A percentile compares a stretch with the other conserved stretches of the same genome.
phyloP scores from a whole-genome alignment of 805 yeast species.

The Saccharomycopsis sp. region DNA sequence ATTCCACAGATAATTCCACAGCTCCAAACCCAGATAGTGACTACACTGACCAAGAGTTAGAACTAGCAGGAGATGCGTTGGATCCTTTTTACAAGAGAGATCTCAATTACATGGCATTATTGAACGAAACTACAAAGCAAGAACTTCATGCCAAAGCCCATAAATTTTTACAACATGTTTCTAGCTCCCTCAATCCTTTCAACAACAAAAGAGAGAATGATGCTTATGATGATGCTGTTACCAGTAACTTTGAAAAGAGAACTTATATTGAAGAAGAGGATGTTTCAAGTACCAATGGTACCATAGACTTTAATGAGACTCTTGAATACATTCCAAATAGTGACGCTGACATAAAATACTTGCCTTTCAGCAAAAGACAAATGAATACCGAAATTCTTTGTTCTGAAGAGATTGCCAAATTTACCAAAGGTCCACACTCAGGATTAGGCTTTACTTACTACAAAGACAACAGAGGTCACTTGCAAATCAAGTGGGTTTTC shows the following conservation, averaged over 20 bases:
- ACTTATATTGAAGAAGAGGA: not conserved
- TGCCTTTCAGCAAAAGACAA: not conserved
- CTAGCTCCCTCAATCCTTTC: not conserved
- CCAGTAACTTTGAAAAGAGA: not conserved
- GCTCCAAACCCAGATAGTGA: not conserved
- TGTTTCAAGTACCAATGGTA: not conserved
- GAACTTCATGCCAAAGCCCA: not conserved
- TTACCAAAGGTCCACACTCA: not conserved
- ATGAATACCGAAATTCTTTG: not conserved
- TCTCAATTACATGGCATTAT: not conserved
- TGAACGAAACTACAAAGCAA: not conserved
- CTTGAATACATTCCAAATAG: not conserved
- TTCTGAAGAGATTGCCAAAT: not conserved
- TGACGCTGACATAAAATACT: not conserved
- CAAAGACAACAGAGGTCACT: constrained; percentile 5
- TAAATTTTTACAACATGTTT: not conserved
- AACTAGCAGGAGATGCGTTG: not conserved
- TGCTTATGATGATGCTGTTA: not conserved
- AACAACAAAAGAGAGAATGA: not conserved
- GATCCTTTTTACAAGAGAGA: not conserved
- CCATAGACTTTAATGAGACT: not conserved
- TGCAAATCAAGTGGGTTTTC: not conserved
- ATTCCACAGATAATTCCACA: not conserved
- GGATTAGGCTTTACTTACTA: not conserved
- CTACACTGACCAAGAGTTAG: not conserved